Evolutionary conservation across 2,329 filamentous ascomycete genomes (phyloP), one percentile per base, ranked within the genome.

Genomic region (Aspergillus sp.): DNA sequence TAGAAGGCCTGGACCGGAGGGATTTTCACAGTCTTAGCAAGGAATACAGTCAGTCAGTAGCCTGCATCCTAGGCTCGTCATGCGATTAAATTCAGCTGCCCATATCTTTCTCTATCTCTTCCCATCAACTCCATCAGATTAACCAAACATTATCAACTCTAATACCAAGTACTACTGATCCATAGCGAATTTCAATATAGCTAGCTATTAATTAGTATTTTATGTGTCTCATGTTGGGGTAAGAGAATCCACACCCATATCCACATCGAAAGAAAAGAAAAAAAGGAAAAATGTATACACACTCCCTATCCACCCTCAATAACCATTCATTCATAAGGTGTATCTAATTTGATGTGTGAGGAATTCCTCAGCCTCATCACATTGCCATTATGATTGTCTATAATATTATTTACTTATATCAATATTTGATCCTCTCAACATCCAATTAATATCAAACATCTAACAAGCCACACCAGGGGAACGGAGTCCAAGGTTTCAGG

Each of bases 321-420:
- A 44, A 30, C 8, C 25, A 17, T 2, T 17, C 11, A 11, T 10
- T 19, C 47, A 19, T 50, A 10, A 50, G 47, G 47, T 30, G 47
- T 50, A 50, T 50, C 47, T 50, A n/a, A 50, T 50, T 36, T 50
- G 47, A 17, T 15, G 47, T 49, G 47, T 50, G 47, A 36, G 15
- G 8, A 30, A n/a, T 17, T 50, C 25, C 25, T 50, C 47, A 50
- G 47, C 47, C 47, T 50, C 47, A 50, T 50, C 25, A 50, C 47
- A 50, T 50, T 30, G 23, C 47, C 47, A 50, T 50, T 50, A 30
- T 32, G 47, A 19, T 13, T 36, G 11, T 36, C 32, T 36, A 36
- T 36, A 13, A 36, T 15, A 36, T 36, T 36, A 13, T 13, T 32
- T 36, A 36, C 32, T 36, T 6, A 36, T 36, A 36, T 36, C 32